Evolutionary conservation across 768 basidiomycete genomes (phyloP).

Genomic region (Neoboletus subvelutipes): DNA sequence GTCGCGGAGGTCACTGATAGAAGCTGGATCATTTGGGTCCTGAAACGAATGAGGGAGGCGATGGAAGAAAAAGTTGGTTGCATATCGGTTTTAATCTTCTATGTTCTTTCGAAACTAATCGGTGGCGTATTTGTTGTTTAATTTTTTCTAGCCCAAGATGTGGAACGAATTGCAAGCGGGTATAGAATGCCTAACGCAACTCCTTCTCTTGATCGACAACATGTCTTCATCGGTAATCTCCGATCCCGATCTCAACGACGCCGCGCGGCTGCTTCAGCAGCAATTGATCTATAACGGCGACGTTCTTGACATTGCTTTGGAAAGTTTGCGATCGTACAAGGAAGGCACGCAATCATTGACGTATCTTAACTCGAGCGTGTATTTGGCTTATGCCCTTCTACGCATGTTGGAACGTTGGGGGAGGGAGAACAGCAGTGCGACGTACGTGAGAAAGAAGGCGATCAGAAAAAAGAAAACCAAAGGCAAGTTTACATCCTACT

Average conservation of each 20-base stretch:
- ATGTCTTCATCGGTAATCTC: constrained; percentile 59
- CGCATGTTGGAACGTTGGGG: constrained; percentile 88
- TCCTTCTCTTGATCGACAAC: constrained; percentile 82
- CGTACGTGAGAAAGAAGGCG: constrained; percentile 70
- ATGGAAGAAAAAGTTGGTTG: constrained; percentile 83
- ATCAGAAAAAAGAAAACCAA: constrained; percentile 53
- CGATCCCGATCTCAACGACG: constrained; percentile 55
- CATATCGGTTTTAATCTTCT: constrained; percentile 4
- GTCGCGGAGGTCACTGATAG: constrained; percentile 86
- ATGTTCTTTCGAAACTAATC: constrained; percentile 3
- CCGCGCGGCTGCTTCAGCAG: constrained; percentile 78
- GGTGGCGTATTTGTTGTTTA: constrained; percentile 8
- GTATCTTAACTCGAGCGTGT: constrained; percentile 85
- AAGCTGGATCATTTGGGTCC: constrained; percentile 86
- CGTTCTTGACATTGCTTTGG: constrained; percentile 83
- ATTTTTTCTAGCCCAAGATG: constrained; percentile 69
- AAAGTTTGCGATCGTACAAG: constrained; percentile 75
- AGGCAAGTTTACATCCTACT: constrained; percentile 38
- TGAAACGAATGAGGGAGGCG: constrained; percentile 83
- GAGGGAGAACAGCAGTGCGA: constrained; percentile 60
- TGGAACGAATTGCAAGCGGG: constrained; percentile 96
- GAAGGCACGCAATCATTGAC: constrained; percentile 74
- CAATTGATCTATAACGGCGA: constrained; percentile 96
- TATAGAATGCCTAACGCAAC: constrained; percentile 89
- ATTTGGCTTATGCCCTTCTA: constrained; percentile 82